Conservation (phyloP, 768 basidiomycete genomes). For the Artomyces pyxidatus region DNA sequence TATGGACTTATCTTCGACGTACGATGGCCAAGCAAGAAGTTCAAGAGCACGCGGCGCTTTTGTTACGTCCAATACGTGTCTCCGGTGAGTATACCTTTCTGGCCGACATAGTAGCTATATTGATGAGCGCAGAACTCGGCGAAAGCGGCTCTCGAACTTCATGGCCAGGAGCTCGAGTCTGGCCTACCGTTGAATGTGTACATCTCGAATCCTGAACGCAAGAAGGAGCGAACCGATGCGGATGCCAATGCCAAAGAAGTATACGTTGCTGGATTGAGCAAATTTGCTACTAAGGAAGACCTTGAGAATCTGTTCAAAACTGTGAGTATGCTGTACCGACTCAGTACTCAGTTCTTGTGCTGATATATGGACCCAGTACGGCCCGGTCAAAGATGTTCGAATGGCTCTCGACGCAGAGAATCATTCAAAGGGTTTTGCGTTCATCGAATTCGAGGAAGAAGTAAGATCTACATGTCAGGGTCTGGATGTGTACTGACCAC, state of each 20-base stretch:
- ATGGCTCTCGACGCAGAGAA: slow-evolving; percentile 67
- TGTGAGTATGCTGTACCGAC: slow-evolving; percentile 47
- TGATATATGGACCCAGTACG: no score
- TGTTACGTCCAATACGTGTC: slow-evolving; percentile 90
- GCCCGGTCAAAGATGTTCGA: slow-evolving; percentile 72
- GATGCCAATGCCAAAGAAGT: slow-evolving; percentile 79
- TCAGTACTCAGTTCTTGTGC: no score
- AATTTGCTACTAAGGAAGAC: slow-evolving; percentile 69
- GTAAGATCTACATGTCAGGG: no score
- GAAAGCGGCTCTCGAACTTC: slow-evolving; percentile 67
- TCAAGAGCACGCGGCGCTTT: slow-evolving; percentile 84
- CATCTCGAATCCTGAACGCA: slow-evolving; percentile 86
- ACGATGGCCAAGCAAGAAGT: slow-evolving; percentile 97
- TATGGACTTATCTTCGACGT: slow-evolving; percentile 90
- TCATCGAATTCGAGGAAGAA: slow-evolving; percentile 83
- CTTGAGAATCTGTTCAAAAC: slow-evolving; percentile 70
- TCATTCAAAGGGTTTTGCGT: slow-evolving; percentile 78
- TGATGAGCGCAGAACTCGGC: slow-evolving; percentile 40
- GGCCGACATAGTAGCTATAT: neutral
- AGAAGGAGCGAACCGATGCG: slow-evolving; percentile 84
- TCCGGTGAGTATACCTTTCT: slow-evolving; percentile 48
- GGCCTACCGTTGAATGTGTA: slow-evolving; percentile 65
- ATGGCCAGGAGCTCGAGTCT: slow-evolving; percentile 68
- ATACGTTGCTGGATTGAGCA: slow-evolving; percentile 82
- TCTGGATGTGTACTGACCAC: neutral